Base-by-base conservation (phyloP, 2,329 filamentous ascomycete species). In the Botryotinia convoluta region DNA sequence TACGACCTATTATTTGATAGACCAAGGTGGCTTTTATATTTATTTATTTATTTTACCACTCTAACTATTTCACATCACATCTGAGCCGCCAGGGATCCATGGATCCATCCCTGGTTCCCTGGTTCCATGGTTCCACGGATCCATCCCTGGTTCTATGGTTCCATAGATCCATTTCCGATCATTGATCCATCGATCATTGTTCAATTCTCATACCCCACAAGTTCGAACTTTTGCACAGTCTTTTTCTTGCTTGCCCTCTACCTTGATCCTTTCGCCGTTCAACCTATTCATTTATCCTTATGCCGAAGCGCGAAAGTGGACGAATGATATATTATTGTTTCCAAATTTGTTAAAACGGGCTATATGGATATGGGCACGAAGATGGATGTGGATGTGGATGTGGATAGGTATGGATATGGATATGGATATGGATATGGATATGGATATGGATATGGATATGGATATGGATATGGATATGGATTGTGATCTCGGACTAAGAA, bases 201-300 rank as follows among this genome's bases (percentile, higher is more conserved):
- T 54, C n/a, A 29, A 16, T 29, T 63, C 10, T 69, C 65, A 73
- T 78, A 78, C 77, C 77, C 77, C 77, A 78, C 77, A 78, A 74
- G 73, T 77, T 77, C 54, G 57, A 73, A 51, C 74, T 37, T 57
- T 48, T 68, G 64, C 48, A 51, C 26, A 0, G 48, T 51, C 48
- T n/a, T 51, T 51, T 51, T 22, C 14, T 67, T 26, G n/a, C 37
- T 64, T 5, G 2, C 4, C 51, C n/a, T 16, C 12, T 12, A 26
- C 48, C n/a, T 18, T 54, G 1, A 8, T 29, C 26, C 51, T 29
- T 8, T 54, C n/a, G n/a, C 14, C 51, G 7, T 29, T 22, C 68
- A 57, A 48, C 54, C 22, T 22, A 62, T 16, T 26, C 35, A 62
- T 16, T 26, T 73, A 16, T 48, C 35, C 54, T 59, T 54, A 65